These are phyloP conservation scores for Lentithecium fluviatile DNA, from an alignment of 495 filamentous ascomycete species.

Conservation along the genomic window DNA sequence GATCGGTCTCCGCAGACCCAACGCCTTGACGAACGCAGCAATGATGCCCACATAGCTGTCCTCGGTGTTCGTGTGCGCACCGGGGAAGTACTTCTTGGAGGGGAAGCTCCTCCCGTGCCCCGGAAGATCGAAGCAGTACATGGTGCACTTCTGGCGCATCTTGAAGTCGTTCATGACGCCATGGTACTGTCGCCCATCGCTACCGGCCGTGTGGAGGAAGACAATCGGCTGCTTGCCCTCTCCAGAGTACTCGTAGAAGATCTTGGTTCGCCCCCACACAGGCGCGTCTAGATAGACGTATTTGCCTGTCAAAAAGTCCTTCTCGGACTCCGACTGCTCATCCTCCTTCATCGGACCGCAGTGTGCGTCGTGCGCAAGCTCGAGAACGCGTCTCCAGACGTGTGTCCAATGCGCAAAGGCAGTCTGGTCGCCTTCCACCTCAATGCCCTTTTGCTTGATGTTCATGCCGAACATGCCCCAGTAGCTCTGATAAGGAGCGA, in stretches of 20 bases:
- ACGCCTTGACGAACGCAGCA: conserved; percentile 40
- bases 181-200: conserved; percentile 45
- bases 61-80: conserved; percentile 46
- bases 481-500: conserved; percentile 43
- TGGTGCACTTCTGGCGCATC: conserved; percentile 43
- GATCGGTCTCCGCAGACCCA: conserved; percentile 44
- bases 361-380: conserved; percentile 43
- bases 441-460: conserved; percentile 44
- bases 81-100: conserved; percentile 37
- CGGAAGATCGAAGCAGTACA: conserved; percentile 46
- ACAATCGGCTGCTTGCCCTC: conserved; percentile 44
- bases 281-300: conserved; percentile 45
- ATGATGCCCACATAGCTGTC: conserved; percentile 45
- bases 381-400: conserved; percentile 44
- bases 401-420: conserved; percentile 44
- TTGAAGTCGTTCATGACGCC: conserved; percentile 44
- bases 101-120: conserved; percentile 45
- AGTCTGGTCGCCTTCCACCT: conserved; percentile 40
- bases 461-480: conserved; percentile 48
- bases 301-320: conserved; percentile 42
- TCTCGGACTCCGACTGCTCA: conserved; percentile 21
- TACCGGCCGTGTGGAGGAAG: conserved; percentile 46
- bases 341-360: conserved; percentile 40
- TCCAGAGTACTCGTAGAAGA: conserved; percentile 45
- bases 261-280: conserved; percentile 43